A percentile compares a stretch with the other conserved stretches of the same genome.
These are phyloP conservation scores for Echinochloa phyllopogon DNA, from an alignment of 176 grass and related monocot species.

Conservation along the genomic window DNA sequence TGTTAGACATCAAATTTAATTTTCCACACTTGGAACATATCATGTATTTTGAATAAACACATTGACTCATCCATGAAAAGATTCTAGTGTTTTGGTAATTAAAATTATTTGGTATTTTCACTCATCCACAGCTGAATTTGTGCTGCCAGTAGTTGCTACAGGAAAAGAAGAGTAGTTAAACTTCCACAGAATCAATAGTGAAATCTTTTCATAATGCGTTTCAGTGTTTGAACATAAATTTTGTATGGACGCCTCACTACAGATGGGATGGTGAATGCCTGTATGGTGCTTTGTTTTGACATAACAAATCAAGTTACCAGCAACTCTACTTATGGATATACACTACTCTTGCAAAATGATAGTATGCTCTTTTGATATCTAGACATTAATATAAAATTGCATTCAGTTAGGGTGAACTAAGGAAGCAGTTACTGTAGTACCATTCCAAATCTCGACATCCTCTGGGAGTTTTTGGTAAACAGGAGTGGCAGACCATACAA, in stretches of 20 bases:
- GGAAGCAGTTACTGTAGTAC: conserved; percentile 45
- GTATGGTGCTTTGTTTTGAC: neutral
- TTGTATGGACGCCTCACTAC: neutral
- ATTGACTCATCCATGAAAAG: neutral
- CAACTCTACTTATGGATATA: conserved; percentile 4
- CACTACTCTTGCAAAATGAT: neutral
- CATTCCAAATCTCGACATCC: conserved; percentile 92
- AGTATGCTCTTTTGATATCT: neutral
- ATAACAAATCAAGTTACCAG: neutral
- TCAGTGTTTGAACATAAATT: neutral
- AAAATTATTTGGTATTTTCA: neutral
- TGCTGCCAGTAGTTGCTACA: neutral
- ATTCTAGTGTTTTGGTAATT: no score
- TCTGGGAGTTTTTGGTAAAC: conserved; percentile 90
- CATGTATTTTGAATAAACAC: neutral
- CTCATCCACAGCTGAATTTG: neutral
- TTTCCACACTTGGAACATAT: neutral
- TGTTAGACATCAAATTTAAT: conserved; percentile 34
- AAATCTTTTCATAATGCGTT: neutral
- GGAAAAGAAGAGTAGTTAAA: neutral
- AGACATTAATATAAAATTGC: neutral
- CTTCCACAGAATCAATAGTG: neutral
- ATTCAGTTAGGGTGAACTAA: conserved; percentile 25
- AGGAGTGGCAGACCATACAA: conserved; percentile 97
- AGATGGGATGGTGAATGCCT: neutral